phyloP scores from a whole-genome alignment of 495 filamentous ascomycete genomes.

The Podospora sp. region DNA sequence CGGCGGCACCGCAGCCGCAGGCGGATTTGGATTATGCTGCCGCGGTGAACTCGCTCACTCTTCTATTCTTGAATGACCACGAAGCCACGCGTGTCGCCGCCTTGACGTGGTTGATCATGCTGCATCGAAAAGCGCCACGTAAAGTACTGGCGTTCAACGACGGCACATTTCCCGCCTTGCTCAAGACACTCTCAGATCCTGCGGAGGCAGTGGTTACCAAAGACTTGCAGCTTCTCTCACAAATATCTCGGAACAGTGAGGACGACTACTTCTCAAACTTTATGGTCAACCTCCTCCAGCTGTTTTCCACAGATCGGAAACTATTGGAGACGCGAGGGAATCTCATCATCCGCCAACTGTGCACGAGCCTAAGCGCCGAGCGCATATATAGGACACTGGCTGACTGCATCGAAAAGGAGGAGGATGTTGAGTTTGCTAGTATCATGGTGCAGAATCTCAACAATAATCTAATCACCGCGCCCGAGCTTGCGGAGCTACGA shows the following conservation, averaged over 20 bases:
- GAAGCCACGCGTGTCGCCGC: conserved; percentile 94
- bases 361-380: conserved; percentile 87
- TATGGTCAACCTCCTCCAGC: conserved; percentile 93
- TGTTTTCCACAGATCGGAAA: conserved; percentile 91
- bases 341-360: conserved; percentile 93
- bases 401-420: conserved; percentile 96
- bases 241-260: conserved; percentile 94
- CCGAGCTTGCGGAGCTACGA: conserved; percentile 86
- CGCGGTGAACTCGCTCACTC: conserved; percentile 90
- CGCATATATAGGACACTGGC: conserved; percentile 95
- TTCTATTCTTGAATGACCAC: conserved; percentile 94
- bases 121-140: conserved; percentile 89
- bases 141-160: conserved; percentile 97
- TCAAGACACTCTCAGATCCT: conserved; percentile 96
- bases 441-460: conserved; percentile 99
- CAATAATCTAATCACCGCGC: conserved; percentile 97
- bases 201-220: conserved; percentile 94
- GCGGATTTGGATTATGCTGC: conserved; percentile 93
- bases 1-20: conserved; percentile 50
- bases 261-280: conserved; percentile 97
- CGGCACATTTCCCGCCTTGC: conserved; percentile 91
- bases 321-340: conserved; percentile 92
- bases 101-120: conserved; percentile 94
- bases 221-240: conserved; percentile 90
- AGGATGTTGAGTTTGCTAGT: conserved; percentile 96